phyloP scores from a whole-genome alignment of 2,329 filamentous ascomycete genomes.

The Calonectria naviculata region DNA sequence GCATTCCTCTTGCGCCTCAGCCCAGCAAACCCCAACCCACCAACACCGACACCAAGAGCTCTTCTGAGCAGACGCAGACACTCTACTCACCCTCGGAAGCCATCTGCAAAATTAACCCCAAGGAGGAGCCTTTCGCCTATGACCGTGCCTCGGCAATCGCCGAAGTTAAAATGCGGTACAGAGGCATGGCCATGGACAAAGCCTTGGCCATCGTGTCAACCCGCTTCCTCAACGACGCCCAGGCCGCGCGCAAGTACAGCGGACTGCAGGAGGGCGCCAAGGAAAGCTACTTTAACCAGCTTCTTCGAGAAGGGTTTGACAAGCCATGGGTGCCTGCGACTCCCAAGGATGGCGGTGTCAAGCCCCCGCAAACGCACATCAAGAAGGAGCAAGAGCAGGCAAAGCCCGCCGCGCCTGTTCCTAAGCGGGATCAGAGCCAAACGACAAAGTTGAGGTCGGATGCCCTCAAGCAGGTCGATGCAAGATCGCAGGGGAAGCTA shows the following conservation, averaged over 20 bases:
- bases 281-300: slow-evolving; percentile 8
- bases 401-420: slow-evolving; percentile 7
- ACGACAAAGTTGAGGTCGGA: slow-evolving; percentile 27
- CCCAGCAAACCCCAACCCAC: background rate
- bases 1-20: background rate
- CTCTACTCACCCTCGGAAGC: slow-evolving; percentile 22
- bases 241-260: background rate
- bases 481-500: slow-evolving; percentile 32
- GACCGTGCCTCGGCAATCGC: slow-evolving; percentile 26
- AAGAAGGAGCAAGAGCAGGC: background rate
- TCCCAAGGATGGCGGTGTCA: background rate
- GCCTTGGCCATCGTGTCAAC: slow-evolving; percentile 32
- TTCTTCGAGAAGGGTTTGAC: background rate
- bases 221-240: background rate
- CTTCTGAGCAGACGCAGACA: background rate
- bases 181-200: slow-evolving; percentile 23
- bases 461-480: slow-evolving; percentile 33
- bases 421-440: background rate
- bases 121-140: background rate
- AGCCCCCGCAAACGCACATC: background rate
- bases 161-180: slow-evolving; percentile 32
- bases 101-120: slow-evolving; percentile 23
- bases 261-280: background rate
- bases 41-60: background rate
- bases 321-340: background rate